Base-by-base conservation (phyloP, 2,329 filamentous ascomycete species). In the Diaporthe aspalathi region DNA sequence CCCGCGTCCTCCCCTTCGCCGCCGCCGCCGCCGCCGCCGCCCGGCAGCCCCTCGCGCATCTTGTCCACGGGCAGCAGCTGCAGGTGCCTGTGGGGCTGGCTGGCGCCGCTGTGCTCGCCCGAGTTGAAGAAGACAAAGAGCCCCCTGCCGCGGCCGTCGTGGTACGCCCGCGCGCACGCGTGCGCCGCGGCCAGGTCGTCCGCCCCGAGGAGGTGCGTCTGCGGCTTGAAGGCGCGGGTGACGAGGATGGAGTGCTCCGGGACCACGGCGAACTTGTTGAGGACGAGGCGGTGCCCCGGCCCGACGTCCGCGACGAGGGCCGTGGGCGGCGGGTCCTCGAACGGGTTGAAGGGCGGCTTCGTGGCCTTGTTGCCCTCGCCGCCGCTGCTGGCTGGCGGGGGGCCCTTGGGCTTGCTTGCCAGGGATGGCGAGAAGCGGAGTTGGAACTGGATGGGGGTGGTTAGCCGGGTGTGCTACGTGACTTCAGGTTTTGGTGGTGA, bases 241-340 rank as follows among this genome's bases (percentile, higher is more conserved):
- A 89, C 88, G 60, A 94, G 85, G 75, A 94, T 93, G 78, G 92
- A 93, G 81, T 94, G 92, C 76, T 90, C 86, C 0, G 88, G 86
- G 43, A 93, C 90, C 62, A 94, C 81, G 62, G 92, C 91, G 76
- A 92, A 94, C 79, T 94, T 94, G 84, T 94, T 94, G 50, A 94
- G 83, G 1, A 94, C 88, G 52, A 94, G 84, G 71, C 86, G 85
- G 79, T 94, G 91, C 11, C 82, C 79, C 0, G 88, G 82, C 1
- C 83, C 83, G 9, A 92, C 76, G 32, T 80, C 79, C 20, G 86
- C 79, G 53, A 90, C 80, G 47, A 91, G 82, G 70, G 92, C 85
- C 12, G 88, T 82, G 3, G 83, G 76, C 0, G 85, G 79, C 0
- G 91, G 91, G 72, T 89, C 84, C 43, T 87, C 89, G 79, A 94